Percentiles rank a stretch among this genome's conserved stretches.
phyloP scores from a whole-genome alignment of 495 filamentous ascomycete genomes.

The Gamarada debralockiae region DNA sequence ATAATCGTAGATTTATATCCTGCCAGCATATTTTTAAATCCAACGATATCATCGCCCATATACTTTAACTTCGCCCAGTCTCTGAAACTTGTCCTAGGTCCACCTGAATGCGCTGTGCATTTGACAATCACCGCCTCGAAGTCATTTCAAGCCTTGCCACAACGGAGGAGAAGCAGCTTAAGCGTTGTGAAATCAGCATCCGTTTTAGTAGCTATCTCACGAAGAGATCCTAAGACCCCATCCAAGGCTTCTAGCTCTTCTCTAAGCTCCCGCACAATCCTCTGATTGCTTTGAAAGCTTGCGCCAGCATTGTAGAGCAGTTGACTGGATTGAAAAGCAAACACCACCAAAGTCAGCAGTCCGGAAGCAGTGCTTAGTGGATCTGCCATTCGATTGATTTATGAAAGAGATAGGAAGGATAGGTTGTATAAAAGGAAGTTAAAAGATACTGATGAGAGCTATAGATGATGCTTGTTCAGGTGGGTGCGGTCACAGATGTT shows the following conservation, averaged over 20 bases:
- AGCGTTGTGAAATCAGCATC: slow-evolving; percentile 21
- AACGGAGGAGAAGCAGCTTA: slow-evolving; percentile 27
- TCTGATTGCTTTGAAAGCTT: slow-evolving; percentile 37
- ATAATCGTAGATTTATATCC: slow-evolving; percentile 38
- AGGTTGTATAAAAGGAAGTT: too few species aligned
- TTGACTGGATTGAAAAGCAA: slow-evolving; percentile 40
- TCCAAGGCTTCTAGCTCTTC: slow-evolving; percentile 36
- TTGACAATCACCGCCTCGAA: slow-evolving; percentile 25
- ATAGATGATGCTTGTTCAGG: too few species aligned
- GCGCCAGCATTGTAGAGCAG: slow-evolving; percentile 34
- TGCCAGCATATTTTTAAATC: slow-evolving; percentile 31
- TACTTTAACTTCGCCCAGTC: slow-evolving; percentile 33
- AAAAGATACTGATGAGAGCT: too few species aligned
- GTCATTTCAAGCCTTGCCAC: slow-evolving; percentile 30
- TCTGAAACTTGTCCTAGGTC: slow-evolving; percentile 26
- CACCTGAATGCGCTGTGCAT: slow-evolving; percentile 23
- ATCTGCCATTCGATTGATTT: slow-evolving; percentile 19
- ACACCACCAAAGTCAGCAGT: slow-evolving; percentile 16
- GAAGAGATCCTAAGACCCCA: slow-evolving; percentile 33
- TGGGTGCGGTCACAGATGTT: too few species aligned
- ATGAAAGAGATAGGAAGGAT: neutral
- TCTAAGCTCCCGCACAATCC: slow-evolving; percentile 35
- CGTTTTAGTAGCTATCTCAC: slow-evolving; percentile 20
- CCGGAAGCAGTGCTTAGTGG: slow-evolving; percentile 20
- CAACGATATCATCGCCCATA: slow-evolving; percentile 28